phyloP scores from a whole-genome alignment of 2,329 filamentous ascomycete species.

The Neofusicoccum umdonicola region DNA sequence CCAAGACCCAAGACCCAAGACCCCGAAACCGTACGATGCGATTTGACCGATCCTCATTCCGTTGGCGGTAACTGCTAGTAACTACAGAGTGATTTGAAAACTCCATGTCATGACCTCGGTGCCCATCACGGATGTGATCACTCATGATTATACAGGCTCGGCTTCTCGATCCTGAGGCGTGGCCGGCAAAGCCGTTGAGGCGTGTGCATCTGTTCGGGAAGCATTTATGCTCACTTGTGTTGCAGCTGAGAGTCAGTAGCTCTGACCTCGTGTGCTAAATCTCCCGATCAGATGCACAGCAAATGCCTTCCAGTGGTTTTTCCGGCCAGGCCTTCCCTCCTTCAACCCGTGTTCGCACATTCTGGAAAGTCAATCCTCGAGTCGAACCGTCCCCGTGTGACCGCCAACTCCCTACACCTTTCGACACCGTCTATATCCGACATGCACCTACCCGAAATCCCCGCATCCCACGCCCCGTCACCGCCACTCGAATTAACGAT shows the following conservation, averaged over 20 bases:
- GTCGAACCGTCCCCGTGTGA: not conserved
- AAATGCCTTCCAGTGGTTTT: not conserved
- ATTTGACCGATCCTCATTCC: slow-evolving; percentile 7
- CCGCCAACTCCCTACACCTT: not conserved
- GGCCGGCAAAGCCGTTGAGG: not conserved
- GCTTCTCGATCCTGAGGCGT: slow-evolving; percentile 2
- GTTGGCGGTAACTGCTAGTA: slow-evolving; percentile 14
- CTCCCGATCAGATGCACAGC: not conserved
- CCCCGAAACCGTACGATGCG: slow-evolving; percentile 4
- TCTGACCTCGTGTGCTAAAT: not conserved
- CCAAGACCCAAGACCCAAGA: not conserved
- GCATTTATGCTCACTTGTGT: not conserved
- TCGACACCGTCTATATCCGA: not conserved
- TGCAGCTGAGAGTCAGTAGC: not conserved
- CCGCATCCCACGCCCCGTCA: not conserved
- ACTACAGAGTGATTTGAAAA: slow-evolving; percentile 13
- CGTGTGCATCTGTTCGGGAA: not conserved
- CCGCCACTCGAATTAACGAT: not conserved
- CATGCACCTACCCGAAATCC: not conserved
- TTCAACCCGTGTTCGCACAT: not conserved
- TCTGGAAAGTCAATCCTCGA: not conserved
- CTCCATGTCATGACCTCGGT: slow-evolving; percentile 5
- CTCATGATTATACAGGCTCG: slow-evolving; percentile 12
- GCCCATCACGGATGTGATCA: slow-evolving; percentile 3
- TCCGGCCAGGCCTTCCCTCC: not conserved